Evolutionary conservation across 805 yeast species (phyloP).

Genomic region (Metschnikowia matae): DNA sequence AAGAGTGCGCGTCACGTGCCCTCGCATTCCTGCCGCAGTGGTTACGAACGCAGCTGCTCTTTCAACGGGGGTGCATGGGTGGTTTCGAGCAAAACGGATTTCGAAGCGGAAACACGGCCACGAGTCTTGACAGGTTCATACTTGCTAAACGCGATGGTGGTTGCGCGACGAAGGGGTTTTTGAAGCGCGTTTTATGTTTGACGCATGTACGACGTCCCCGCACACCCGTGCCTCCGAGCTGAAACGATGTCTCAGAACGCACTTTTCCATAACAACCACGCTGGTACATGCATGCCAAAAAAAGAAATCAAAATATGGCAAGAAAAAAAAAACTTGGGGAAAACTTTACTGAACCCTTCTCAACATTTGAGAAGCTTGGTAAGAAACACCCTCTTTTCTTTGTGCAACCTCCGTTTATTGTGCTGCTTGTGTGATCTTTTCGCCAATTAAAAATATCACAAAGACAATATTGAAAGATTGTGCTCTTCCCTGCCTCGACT

Average conservation of each 20-base stretch:
- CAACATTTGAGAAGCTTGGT: neutral
- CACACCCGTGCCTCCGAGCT: neutral
- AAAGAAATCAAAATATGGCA: neutral
- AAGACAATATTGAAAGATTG: neutral
- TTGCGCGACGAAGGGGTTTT: conserved; percentile 1
- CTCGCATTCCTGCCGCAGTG: neutral
- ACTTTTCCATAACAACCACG: neutral
- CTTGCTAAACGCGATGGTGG: neutral
- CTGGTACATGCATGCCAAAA: neutral
- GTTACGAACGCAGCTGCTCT: neutral
- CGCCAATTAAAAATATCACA: neutral
- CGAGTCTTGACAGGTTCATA: neutral
- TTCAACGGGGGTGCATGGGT: neutral
- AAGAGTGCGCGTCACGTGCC: neutral
- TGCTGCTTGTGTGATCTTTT: too few relatives aligned
- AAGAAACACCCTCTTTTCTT: neutral
- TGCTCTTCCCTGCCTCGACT: neutral
- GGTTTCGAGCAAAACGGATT: neutral
- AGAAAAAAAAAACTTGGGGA: neutral
- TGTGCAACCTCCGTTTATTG: neutral
- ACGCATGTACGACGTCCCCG: neutral
- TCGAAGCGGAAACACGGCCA: neutral
- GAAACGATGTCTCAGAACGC: neutral
- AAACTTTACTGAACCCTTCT: neutral
- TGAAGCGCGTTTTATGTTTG: neutral